Conservation (phyloP, 331 rosid species). For the Rhamnella rubrinervis region DNA sequence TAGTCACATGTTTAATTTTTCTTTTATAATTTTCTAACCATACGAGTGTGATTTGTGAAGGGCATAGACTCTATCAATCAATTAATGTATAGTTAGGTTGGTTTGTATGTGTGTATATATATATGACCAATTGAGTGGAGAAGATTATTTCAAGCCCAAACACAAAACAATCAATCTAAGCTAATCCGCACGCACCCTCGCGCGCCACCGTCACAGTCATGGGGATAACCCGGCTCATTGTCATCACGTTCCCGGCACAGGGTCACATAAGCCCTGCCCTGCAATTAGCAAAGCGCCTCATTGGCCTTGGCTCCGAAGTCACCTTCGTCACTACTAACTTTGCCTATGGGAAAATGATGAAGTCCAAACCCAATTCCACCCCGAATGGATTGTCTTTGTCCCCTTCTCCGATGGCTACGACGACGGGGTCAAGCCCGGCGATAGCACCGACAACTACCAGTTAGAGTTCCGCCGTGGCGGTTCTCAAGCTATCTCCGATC, state of each 20-base stretch:
- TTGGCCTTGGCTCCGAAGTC: slow-evolving; percentile 20
- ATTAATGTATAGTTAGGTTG: too few relatives aligned
- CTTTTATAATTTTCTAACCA: too few relatives aligned
- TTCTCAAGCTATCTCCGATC: slow-evolving; percentile 19
- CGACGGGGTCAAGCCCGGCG: background rate
- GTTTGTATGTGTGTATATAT: too few relatives aligned
- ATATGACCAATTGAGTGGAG: too few relatives aligned
- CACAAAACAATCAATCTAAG: background rate
- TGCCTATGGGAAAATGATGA: background rate
- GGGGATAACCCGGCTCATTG: slow-evolving; percentile 17
- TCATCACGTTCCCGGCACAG: slow-evolving; percentile 17
- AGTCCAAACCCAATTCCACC: background rate
- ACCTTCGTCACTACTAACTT: slow-evolving; percentile 30
- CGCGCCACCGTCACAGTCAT: background rate
- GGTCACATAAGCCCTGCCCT: slow-evolving; percentile 46
- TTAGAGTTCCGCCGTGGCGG: slow-evolving; percentile 40
- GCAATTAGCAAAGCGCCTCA: slow-evolving; percentile 33
- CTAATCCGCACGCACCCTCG: background rate
- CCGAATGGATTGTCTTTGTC: slow-evolving; percentile 34
- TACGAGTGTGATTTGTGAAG: too few relatives aligned
- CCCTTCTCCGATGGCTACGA: slow-evolving; percentile 63
- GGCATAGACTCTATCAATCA: too few relatives aligned
- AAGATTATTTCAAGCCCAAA: too few relatives aligned
- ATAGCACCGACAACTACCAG: background rate
- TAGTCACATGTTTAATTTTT: too few relatives aligned